Evolutionary conservation across 2,329 filamentous ascomycete genomes (phyloP).

Genomic region (Diaporthe sp.): DNA sequence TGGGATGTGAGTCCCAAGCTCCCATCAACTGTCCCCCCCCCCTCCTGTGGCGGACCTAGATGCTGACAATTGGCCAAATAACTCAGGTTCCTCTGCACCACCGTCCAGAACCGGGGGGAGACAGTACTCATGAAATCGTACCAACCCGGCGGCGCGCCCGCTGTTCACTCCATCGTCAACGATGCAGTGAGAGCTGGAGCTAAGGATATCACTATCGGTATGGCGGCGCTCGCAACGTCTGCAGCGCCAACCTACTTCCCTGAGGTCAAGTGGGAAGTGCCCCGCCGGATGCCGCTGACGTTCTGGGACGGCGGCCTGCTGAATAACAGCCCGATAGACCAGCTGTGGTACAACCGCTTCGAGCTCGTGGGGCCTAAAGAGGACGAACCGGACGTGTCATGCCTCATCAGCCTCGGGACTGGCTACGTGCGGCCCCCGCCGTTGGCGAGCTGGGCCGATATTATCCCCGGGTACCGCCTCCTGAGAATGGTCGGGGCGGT

Average conservation of each 20-base stretch:
- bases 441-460: neutral
- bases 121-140: neutral
- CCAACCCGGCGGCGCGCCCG: neutral
- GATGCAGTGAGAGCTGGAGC: neutral
- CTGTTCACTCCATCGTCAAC: neutral
- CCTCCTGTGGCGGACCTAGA: neutral
- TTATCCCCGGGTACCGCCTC: neutral
- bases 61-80: neutral
- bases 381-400: slow-evolving; percentile 15
- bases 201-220: neutral
- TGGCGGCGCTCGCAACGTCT: neutral
- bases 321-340: slow-evolving; percentile 6
- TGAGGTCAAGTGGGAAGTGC: neutral
- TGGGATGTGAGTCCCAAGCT: neutral
- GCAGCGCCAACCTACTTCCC: slow-evolving; percentile 4
- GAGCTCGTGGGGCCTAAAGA: neutral
- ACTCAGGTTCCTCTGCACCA: neutral
- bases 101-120: neutral
- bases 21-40: neutral
- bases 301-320: slow-evolving; percentile 11
- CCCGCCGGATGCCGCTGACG: neutral
- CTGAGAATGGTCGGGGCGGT: neutral
- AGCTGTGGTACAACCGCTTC: neutral
- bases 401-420: slow-evolving; percentile 7
- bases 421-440: neutral